A percentile compares a stretch with the other conserved stretches of the same genome.
phyloP scores from a whole-genome alignment of 129 eudicot species.

The Lactuca saligna region DNA sequence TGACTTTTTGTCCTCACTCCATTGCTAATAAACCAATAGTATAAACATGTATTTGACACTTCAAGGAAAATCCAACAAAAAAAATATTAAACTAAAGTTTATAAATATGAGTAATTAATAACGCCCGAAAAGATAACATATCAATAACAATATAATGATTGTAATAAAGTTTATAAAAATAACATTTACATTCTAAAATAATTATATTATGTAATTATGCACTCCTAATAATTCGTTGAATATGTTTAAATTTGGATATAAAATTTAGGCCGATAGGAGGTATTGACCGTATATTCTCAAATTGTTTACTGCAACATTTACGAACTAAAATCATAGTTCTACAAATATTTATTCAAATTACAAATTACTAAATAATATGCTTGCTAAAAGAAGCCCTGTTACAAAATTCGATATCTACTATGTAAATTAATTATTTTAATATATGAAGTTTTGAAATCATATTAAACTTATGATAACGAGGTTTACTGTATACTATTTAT shows the following conservation, averaged over 20 bases:
- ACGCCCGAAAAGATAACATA: not conserved
- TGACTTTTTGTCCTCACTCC: constrained; percentile 2
- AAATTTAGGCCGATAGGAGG: too few relatives aligned
- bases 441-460: too few relatives aligned
- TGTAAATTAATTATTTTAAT: too few relatives aligned
- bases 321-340: too few relatives aligned
- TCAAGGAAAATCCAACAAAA: not conserved
- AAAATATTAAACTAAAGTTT: not conserved
- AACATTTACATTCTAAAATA: too few relatives aligned
- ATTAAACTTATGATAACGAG: not conserved
- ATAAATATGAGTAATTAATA: not conserved
- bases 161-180: too few relatives aligned
- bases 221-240: too few relatives aligned
- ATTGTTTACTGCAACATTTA: not conserved
- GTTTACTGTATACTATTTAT: not conserved
- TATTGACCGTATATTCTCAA: not conserved
- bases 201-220: too few relatives aligned
- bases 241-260: not conserved
- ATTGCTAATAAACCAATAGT: not conserved
- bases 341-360: too few relatives aligned
- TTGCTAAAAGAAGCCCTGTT: too few relatives aligned
- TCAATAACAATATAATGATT: not conserved
- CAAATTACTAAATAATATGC: too few relatives aligned
- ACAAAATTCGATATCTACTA: too few relatives aligned
- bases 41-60: not conserved